phyloP scores from a whole-genome alignment of 345 rosid species.

The Citrus australasica region DNA sequence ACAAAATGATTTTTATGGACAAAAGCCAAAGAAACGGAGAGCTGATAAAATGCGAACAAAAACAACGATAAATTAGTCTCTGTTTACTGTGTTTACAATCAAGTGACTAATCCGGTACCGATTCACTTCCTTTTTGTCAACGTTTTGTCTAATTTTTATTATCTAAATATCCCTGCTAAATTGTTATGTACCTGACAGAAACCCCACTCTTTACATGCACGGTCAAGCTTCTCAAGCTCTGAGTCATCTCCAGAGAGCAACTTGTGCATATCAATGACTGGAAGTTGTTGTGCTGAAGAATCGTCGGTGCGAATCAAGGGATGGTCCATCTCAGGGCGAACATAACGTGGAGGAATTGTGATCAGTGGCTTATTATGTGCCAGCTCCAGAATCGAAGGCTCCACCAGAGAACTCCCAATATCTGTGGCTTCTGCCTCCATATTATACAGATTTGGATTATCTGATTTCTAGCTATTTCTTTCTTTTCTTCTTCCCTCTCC shows the following conservation, averaged over 20 bases:
- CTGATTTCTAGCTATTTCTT: not conserved
- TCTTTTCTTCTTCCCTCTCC: not conserved
- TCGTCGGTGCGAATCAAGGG: not conserved
- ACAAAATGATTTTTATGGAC: too few relatives aligned
- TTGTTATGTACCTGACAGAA: constrained; percentile 31
- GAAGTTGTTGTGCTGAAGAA: not conserved
- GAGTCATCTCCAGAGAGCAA: constrained; percentile 9
- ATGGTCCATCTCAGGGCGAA: constrained; percentile 7
- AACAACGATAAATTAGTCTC: not conserved
- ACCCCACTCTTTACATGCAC: constrained; percentile 26
- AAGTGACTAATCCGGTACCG: too few relatives aligned
- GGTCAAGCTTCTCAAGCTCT: constrained; percentile 12
- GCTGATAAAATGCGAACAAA: not conserved
- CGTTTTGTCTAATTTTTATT: too few relatives aligned
- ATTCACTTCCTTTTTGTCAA: too few relatives aligned
- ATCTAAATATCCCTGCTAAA: not conserved
- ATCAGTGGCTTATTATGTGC: not conserved
- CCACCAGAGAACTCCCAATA: not conserved
- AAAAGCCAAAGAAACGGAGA: too few relatives aligned
- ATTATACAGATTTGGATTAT: too few relatives aligned
- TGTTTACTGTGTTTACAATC: too few relatives aligned
- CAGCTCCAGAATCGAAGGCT: constrained; percentile 9
- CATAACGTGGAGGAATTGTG: not conserved
- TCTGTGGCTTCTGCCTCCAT: not conserved
- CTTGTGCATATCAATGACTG: constrained; percentile 11